Evolutionary conservation across 768 basidiomycete genomes (phyloP).

Genomic region (Gautieria morchelliformis): DNA sequence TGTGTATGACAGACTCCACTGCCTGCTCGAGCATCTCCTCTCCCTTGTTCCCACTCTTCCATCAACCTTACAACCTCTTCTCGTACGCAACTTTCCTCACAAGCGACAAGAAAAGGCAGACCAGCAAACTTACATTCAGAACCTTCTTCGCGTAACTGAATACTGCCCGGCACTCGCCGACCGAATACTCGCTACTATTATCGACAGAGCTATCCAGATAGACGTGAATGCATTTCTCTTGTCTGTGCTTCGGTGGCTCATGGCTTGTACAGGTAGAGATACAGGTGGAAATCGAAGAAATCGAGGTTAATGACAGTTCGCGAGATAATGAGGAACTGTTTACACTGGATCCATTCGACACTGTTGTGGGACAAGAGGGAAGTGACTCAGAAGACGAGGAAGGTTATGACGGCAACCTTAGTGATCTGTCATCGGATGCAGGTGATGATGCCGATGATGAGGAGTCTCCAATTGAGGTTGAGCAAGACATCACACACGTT

Average conservation of each 20-base stretch:
- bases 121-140: constrained; percentile 87
- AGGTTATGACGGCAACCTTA: constrained; percentile 49
- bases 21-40: constrained; percentile 78
- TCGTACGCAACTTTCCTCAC: constrained; percentile 83
- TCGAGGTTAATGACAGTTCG: constrained; percentile 54
- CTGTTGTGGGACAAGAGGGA: constrained; percentile 67
- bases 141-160: constrained; percentile 68
- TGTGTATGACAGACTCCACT: constrained; percentile 81
- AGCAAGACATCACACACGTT: constrained; percentile 55
- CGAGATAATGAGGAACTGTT: constrained; percentile 50
- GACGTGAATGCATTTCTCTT: constrained; percentile 51
- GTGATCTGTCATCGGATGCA: constrained; percentile 69
- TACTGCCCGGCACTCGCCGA: constrained; percentile 87
- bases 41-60: constrained; percentile 87
- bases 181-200: constrained; percentile 73
- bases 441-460: constrained; percentile 32
- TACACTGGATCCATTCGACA: constrained; percentile 80
- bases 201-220: constrained; percentile 92
- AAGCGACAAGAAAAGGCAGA: constrained; percentile 75
- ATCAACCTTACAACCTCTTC: constrained; percentile 74
- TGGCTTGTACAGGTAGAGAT: constrained; percentile 72
- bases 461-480: constrained; percentile 29
- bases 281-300: constrained; percentile 88
- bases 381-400: constrained; percentile 48
- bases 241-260: background rate